phyloP scores from a whole-genome alignment of 2,329 filamentous ascomycete genomes.

The Trichoderma simmonsii region DNA sequence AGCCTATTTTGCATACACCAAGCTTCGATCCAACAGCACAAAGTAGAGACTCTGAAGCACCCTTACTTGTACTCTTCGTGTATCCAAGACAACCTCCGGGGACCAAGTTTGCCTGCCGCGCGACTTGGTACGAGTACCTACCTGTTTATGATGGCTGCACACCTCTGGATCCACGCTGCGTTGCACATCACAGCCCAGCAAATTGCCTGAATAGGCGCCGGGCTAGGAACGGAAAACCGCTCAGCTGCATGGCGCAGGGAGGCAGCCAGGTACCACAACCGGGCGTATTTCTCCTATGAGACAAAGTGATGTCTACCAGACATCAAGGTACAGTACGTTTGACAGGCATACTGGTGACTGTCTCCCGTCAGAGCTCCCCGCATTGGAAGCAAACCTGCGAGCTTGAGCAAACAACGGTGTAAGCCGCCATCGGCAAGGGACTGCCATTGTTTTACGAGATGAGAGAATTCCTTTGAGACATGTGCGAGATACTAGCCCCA shows the following conservation, averaged over 20 bases:
- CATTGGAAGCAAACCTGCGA: not conserved
- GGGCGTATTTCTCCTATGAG: not conserved
- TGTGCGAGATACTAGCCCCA: not conserved
- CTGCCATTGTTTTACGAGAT: not conserved
- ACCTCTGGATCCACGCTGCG: not conserved
- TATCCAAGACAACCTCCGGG: not conserved
- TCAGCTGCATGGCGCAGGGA: conserved; percentile 3
- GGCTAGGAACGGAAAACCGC: conserved; percentile 4
- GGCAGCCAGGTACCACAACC: not conserved
- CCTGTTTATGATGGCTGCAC: not conserved
- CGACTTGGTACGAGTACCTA: not conserved
- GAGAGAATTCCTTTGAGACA: not conserved
- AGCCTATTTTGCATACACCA: not conserved
- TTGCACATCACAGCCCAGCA: not conserved
- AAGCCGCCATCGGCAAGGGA: not conserved
- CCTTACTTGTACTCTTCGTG: not conserved
- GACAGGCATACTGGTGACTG: not conserved
- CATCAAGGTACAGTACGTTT: not conserved
- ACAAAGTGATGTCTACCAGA: not conserved
- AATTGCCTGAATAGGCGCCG: not conserved
- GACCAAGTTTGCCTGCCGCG: not conserved
- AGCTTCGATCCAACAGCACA: not conserved
- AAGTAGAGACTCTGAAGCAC: not conserved
- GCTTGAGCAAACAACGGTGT: not conserved
- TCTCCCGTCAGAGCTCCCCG: not conserved